Conservation (phyloP, 371 early-diverging fungal genomes). For the Syncephalastrum monosporum region DNA sequence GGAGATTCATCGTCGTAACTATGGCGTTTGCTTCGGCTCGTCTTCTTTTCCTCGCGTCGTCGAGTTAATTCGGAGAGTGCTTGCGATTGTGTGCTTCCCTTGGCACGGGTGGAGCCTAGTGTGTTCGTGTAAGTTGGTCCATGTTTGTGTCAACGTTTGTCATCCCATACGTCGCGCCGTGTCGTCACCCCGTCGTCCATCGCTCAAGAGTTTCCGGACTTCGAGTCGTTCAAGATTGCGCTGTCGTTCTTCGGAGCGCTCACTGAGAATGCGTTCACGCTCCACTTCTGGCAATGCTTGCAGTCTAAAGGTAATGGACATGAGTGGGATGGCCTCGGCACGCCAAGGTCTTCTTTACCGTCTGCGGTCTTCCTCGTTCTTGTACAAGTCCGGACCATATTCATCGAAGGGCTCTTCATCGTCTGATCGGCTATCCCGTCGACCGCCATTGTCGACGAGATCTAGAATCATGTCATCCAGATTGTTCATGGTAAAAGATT, state of each 20-base stretch:
- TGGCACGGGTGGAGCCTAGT: conserved; percentile 59
- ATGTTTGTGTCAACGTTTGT: background rate
- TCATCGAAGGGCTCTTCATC: conserved; percentile 66
- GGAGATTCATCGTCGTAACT: conserved; percentile 28
- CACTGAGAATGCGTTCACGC: conserved; percentile 74
- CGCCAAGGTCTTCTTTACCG: conserved; percentile 23
- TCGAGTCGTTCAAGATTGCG: conserved; percentile 57
- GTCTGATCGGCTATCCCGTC: conserved; percentile 31
- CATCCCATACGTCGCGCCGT: conserved; percentile 44
- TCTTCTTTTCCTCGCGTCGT: conserved; percentile 52
- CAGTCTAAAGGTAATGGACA: conserved; percentile 28
- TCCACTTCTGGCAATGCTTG: conserved; percentile 72
- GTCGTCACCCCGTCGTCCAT: conserved; percentile 53
- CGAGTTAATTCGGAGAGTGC: conserved; percentile 58
- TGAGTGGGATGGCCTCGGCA: background rate
- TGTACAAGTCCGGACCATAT: conserved; percentile 76
- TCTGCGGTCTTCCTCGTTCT: conserved; percentile 72
- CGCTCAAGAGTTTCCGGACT: conserved; percentile 55
- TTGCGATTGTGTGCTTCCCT: conserved; percentile 44
- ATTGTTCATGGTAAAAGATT: conserved; percentile 10
- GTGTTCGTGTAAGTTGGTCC: background rate
- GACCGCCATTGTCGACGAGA: conserved; percentile 17
- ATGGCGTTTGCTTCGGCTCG: conserved; percentile 31
- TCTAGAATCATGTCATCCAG: conserved; percentile 20
- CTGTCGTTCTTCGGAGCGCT: conserved; percentile 71